Base-by-base conservation (phyloP, 116 monocot species). In the Trichopus zeylanicus region DNA sequence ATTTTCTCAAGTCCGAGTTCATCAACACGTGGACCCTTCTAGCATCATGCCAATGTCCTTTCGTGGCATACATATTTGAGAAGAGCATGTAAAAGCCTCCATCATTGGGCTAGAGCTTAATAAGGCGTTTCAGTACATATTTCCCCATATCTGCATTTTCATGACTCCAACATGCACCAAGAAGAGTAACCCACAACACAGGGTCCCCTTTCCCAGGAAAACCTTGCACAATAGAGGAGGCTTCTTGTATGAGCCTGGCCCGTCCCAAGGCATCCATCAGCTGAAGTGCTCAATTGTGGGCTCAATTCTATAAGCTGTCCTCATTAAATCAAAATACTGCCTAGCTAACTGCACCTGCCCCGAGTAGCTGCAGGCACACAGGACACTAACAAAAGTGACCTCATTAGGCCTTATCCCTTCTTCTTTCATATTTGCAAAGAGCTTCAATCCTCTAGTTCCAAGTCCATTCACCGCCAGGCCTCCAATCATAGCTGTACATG, bases 151-250 rank as follows among this genome's bases (percentile, higher is more conserved):
- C 20, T 4, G 35, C 52, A 66, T 78, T 59, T 19, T 72, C 72
- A 59, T 78, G 78, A 11, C 72, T 68, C 58, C 67, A 72, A 19
- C 78, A 83, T 38, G 83, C 75, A 19, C 78, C 75, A 20, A 83
- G 72, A 31, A 78, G 61, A 23, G 71, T 71, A 26, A 38, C 55
- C 83, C 83, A 78, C 27, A 83, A n/a, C 19, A 66, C 75, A 68
- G 49, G 22, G 47, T 66, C 53, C 18, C 2, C 7, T n/a, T 49
- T 53, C 23, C 4, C 29, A 7, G 72, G 65, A 6, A 63, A 28
- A 5, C 56, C 15, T 59, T 75, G 35, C 12, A 75, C 35, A 15
- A 78, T 57, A 7, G 72, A 51, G 26, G 52, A n/a, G 4, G 74
- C 80, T 61, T 85, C 80, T 35, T 68, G 67, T 13, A 85, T 64